phyloP scores from a whole-genome alignment of 2,329 filamentous ascomycete species.

The Trichoderma aggressivum region DNA sequence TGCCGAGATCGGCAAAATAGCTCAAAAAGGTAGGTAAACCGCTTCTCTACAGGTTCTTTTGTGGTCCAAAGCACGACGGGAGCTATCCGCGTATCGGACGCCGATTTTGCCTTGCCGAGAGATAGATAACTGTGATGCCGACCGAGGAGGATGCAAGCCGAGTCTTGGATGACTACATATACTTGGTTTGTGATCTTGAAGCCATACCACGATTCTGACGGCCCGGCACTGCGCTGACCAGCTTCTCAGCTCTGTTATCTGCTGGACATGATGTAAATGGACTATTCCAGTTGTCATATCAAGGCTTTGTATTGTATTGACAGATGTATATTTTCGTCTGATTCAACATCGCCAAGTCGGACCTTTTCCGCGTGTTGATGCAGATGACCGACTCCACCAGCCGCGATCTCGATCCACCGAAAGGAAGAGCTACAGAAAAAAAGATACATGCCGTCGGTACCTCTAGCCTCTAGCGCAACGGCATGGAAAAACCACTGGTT shows the following conservation, averaged over 20 bases:
- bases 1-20: conserved; percentile 27
- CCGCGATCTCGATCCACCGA: neutral
- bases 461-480: neutral
- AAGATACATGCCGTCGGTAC: neutral
- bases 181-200: neutral
- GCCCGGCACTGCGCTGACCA: neutral
- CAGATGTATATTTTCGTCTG: neutral
- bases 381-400: neutral
- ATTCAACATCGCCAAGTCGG: neutral
- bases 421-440: neutral
- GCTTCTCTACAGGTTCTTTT: neutral
- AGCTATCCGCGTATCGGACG: neutral
- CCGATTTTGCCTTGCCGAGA: neutral
- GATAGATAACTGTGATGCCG: neutral
- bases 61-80: neutral
- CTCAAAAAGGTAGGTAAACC: too few relatives aligned
- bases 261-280: neutral
- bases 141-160: neutral
- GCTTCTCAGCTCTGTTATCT: neutral
- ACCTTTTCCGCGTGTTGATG: neutral
- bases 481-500: conserved; percentile 15
- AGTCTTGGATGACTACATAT: neutral
- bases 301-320: neutral
- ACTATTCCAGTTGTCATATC: neutral
- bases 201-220: neutral